Percentiles rank a stretch among this genome's conserved stretches.
phyloP scores from a whole-genome alignment of 2,329 filamentous ascomycete species.

The Aquanectria penicillioides region DNA sequence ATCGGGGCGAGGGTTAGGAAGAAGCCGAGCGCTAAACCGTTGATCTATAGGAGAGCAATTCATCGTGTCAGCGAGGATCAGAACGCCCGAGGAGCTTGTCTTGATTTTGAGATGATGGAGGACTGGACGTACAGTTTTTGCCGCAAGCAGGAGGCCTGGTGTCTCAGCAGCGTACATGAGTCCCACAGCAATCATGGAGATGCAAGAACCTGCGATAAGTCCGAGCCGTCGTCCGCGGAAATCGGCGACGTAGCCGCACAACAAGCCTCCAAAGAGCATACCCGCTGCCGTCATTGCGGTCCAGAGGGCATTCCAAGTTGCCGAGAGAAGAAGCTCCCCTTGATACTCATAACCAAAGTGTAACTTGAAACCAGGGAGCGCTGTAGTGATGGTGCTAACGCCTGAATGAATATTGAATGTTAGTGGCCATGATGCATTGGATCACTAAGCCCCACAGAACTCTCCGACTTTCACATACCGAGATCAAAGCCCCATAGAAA shows the following conservation, averaged over 20 bases:
- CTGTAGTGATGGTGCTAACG: not conserved
- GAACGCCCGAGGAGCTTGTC: not conserved
- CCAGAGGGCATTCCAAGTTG: constrained; percentile 7
- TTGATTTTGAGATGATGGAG: not conserved
- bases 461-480: not conserved
- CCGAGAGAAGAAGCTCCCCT: constrained; percentile 2
- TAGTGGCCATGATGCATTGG: not conserved
- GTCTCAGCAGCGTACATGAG: not conserved
- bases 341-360: constrained; percentile 4
- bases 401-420: not conserved
- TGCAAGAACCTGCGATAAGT: not conserved
- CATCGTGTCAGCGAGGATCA: not conserved
- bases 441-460: not conserved
- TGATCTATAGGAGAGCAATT: not conserved
- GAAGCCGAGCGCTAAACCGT: constrained; percentile 8
- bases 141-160: not conserved
- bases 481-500: constrained; percentile 10
- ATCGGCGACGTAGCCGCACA: constrained; percentile 2
- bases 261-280: constrained; percentile 3
- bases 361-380: constrained; percentile 4
- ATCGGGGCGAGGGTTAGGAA: constrained; percentile 8
- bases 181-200: not conserved
- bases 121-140: not conserved
- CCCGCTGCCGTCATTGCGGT: constrained; percentile 5
- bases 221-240: not conserved